Base-by-base conservation (phyloP, 176 grass and related monocot genomes). In the Otatea glauca region DNA sequence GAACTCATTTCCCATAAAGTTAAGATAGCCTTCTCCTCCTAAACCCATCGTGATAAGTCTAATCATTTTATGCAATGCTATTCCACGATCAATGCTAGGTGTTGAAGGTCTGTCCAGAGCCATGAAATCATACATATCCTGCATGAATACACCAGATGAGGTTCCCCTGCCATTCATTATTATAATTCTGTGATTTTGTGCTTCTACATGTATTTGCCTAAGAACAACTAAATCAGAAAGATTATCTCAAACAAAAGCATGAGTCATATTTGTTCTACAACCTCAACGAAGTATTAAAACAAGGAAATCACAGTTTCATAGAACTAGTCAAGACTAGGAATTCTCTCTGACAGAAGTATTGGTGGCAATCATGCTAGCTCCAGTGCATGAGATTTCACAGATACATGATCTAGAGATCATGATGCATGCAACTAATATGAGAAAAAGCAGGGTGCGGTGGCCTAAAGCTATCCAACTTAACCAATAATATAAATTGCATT, bases 101-200 rank as follows among this genome's bases (percentile, higher is more conserved):
- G 97, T 99, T 86, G 97, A 75, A 77, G 97, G 93, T 84, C 84
- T 93, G 51, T 96, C 91, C 29, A 96, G 81, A 85, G 97, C 78
- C 93, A 96, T 99, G 72, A 96, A 94, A 82, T 94, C 96, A 90
- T 99, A 99, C 93, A 96, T 99, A 86, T 99, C 93, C 97, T 99
- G 61, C 60, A 93, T 16, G 69, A 75, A 51, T 58, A 68, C 5
- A 79, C 25, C 6, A 59, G 7, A 37, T 79, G 64, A 83, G 16
- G 53, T 78, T 68, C 55, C 64, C 5, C 0, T 78, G 32, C 35
- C 23, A 85, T 38, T 84, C 4, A 61, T 60, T 59, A 75, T 54
- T 75, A 79, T 61, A 80, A 29, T 8, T 73, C 13, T 65, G 21
- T 5, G 44, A 83, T 35, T 2, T 5, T 17, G 18, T 78, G 53